phyloP scores from a whole-genome alignment of 176 grass and related monocot genomes.

The Alopecurus myosuroides region DNA sequence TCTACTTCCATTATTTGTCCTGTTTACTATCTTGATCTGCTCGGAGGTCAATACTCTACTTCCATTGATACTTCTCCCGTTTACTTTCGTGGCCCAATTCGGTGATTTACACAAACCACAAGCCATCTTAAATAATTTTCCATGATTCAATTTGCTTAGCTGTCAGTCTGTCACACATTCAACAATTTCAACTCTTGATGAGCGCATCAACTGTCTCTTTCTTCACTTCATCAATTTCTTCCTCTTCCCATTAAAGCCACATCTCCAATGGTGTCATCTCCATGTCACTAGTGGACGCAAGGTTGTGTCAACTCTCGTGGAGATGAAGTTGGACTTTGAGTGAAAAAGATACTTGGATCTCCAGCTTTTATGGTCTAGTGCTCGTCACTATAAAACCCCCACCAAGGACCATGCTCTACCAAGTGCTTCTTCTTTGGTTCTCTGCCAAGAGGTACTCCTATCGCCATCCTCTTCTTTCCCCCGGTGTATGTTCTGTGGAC shows the following conservation, averaged over 20 bases:
- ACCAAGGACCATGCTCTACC: conserved; percentile 14
- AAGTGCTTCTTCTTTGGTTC: conserved; percentile 13
- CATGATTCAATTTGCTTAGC: too few relatives aligned
- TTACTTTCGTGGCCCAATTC: too few relatives aligned
- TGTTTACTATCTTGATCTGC: neutral
- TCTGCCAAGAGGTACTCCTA: conserved; percentile 7
- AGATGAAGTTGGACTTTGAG: conserved; percentile 16
- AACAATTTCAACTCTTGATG: too few relatives aligned
- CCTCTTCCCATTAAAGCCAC: neutral
- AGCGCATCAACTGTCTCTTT: neutral
- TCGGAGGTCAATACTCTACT: too few relatives aligned
- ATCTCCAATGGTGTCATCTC: conserved; percentile 4
- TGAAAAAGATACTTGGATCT: neutral
- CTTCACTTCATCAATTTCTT: neutral
- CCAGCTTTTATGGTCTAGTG: neutral
- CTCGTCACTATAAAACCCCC: conserved; percentile 12
- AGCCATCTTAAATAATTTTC: too few relatives aligned
- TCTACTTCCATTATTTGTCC: conserved; percentile 1
- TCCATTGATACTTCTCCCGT: too few relatives aligned
- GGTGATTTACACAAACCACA: too few relatives aligned
- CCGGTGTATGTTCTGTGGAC: neutral
- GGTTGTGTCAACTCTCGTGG: conserved; percentile 16
- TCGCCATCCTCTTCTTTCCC: neutral
- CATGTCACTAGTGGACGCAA: neutral
- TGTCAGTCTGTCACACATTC: too few relatives aligned